Evolutionary conservation across 23 red algal genomes (phyloP).

Genomic region (Gracilaria gracilis): DNA sequence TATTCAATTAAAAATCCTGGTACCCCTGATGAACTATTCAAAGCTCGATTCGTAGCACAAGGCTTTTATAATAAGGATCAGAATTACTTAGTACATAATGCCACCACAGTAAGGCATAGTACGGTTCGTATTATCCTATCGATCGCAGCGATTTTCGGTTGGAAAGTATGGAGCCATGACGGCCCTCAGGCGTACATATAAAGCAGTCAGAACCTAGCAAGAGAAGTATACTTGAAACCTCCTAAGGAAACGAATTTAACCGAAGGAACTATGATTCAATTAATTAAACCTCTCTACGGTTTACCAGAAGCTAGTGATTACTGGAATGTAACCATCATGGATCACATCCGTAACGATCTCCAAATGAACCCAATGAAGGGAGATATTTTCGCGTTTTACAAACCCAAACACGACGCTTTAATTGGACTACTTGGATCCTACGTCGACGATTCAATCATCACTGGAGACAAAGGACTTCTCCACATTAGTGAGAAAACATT

Average conservation of each 20-base stretch:
- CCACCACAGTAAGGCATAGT: neutral
- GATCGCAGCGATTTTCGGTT: neutral
- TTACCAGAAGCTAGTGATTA: neutral
- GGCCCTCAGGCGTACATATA: slow-evolving; percentile 7
- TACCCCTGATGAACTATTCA: neutral
- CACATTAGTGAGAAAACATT: no score
- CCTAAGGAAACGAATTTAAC: neutral
- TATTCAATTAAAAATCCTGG: neutral
- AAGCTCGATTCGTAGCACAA: slow-evolving; percentile 10
- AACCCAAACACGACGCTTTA: no score
- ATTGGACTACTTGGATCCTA: no score
- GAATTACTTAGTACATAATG: slow-evolving; percentile 1
- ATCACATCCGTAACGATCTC: neutral
- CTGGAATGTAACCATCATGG: neutral
- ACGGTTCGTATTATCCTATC: neutral
- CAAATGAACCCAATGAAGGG: neutral
- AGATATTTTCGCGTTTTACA: neutral
- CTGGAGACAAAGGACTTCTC: no score
- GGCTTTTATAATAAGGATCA: slow-evolving; percentile 3
- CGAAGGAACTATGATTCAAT: neutral
- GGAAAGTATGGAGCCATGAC: slow-evolving; percentile 3
- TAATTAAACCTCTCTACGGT: neutral
- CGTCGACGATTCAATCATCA: no score
- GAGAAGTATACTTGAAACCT: neutral
- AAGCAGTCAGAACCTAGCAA: neutral